A percentile compares a stretch with the other conserved stretches of the same genome.
Conservation (phyloP, 441 rosid species). For the Jatropha multifida region DNA sequence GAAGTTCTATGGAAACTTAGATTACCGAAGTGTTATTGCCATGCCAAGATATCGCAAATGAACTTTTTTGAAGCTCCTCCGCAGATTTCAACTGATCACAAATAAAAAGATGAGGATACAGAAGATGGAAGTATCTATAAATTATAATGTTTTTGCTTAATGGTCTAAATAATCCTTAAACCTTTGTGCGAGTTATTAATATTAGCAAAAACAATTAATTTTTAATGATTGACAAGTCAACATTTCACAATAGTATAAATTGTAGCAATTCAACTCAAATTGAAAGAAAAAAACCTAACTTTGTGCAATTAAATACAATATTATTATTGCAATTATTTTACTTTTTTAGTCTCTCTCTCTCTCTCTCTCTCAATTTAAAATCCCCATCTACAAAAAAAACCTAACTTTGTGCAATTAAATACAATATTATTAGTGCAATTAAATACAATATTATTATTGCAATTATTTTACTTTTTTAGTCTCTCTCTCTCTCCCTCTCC, state of each 20-base stretch:
- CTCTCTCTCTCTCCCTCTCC: neutral
- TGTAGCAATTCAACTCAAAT: neutral
- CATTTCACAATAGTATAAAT: no score
- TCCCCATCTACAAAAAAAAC: neutral
- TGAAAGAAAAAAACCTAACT: neutral
- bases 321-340: no score
- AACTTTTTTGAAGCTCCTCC: constrained; percentile 31
- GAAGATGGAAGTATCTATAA: neutral
- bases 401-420: no score
- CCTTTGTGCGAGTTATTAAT: neutral
- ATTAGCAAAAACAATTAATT: neutral
- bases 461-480: no score
- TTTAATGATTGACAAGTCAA: no score
- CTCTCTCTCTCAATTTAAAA: neutral
- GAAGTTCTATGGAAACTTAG: neutral
- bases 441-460: no score
- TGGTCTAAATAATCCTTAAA: neutral
- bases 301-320: no score
- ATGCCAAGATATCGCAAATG: constrained; percentile 25
- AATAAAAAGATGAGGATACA: constrained; percentile 11
- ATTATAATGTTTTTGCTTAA: constrained; percentile 4
- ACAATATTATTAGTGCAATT: no score
- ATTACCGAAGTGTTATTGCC: constrained; percentile 27
- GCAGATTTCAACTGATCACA: constrained; percentile 36
- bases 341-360: neutral